These are phyloP conservation scores for Paratrypanosoma confusum DNA, from an alignment of 208 protist species.

Conservation along the genomic window DNA sequence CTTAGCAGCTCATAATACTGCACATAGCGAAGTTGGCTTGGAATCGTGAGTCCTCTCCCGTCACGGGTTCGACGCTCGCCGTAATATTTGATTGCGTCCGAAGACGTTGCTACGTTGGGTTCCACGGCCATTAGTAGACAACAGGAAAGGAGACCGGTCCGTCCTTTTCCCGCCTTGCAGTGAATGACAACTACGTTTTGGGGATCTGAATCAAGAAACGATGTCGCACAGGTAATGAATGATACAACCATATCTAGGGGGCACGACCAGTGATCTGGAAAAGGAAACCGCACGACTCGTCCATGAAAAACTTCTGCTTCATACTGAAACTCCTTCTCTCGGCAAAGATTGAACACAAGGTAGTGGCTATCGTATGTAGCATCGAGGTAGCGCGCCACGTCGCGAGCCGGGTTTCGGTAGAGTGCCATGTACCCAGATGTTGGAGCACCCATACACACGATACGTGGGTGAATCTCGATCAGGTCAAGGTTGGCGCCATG, in stretches of 20 bases:
- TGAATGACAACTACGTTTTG: conserved; percentile 88
- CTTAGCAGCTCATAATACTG: conserved; percentile 50
- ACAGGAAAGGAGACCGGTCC: conserved; percentile 92
- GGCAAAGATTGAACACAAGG: conserved; percentile 91
- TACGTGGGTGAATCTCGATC: conserved; percentile 67
- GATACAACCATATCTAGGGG: conserved; percentile 72
- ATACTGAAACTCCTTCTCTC: conserved; percentile 74
- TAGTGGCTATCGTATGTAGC: conserved; percentile 82
- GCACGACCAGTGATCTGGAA: conserved; percentile 90
- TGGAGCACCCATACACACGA: conserved; percentile 93
- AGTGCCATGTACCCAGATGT: conserved; percentile 74
- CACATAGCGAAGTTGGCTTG: conserved; percentile 58
- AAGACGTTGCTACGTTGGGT: conserved; percentile 17
- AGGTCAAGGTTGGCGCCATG: conserved; percentile 89
- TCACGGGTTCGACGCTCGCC: conserved; percentile 57
- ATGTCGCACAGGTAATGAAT: conserved; percentile 29
- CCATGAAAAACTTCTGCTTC: conserved; percentile 39
- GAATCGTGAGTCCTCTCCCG: conserved; percentile 83
- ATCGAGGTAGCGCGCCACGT: conserved; percentile 62
- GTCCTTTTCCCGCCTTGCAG: conserved; percentile 93
- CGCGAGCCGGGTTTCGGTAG: conserved; percentile 88
- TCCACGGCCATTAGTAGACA: conserved; percentile 52
- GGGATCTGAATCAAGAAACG: conserved; percentile 26
- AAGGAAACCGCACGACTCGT: conserved; percentile 69
- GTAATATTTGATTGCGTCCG: conserved; percentile 66